These are phyloP conservation scores for Trichoderma asperellum DNA, from an alignment of 2,329 filamentous ascomycete genomes.

Conservation along the genomic window DNA sequence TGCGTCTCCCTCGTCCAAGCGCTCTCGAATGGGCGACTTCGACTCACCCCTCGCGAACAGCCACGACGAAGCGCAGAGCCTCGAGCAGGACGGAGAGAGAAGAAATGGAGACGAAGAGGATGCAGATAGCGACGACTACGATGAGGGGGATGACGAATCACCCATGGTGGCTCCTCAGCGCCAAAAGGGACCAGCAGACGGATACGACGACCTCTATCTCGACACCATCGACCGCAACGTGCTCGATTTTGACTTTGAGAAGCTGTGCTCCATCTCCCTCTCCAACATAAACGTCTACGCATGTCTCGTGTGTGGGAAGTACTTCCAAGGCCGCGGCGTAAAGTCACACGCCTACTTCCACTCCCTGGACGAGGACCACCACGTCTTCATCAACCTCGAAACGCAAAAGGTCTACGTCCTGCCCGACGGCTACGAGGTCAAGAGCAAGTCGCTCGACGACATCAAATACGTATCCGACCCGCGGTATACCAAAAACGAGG, in stretches of 20 bases:
- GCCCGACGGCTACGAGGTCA: conserved; percentile 96
- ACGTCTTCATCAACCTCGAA: conserved; percentile 98
- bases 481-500: conserved; percentile 77
- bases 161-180: conserved; percentile 56
- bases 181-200: conserved; percentile 78
- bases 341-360: conserved; percentile 98
- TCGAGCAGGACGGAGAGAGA: conserved; percentile 34
- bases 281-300: conserved; percentile 99
- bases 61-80: conserved; percentile 43
- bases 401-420: conserved; percentile 89
- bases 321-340: conserved; percentile 90
- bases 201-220: conserved; percentile 94
- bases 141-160: conserved; percentile 46
- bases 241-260: conserved; percentile 98
- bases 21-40: conserved; percentile 56
- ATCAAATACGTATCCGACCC: conserved; percentile 98
- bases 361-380: conserved; percentile 90
- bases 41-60: conserved; percentile 45
- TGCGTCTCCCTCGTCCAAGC: conserved; percentile 63
- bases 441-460: conserved; percentile 91
- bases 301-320: conserved; percentile 95
- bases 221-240: conserved; percentile 94
- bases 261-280: conserved; percentile 92
- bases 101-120: conserved; percentile 35
- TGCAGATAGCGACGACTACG: conserved; percentile 41